A percentile compares a stretch with the other conserved stretches of the same genome.
Evolutionary conservation across 2,329 filamentous ascomycete genomes (phyloP).

Genomic region (Sporothrix humicola): DNA sequence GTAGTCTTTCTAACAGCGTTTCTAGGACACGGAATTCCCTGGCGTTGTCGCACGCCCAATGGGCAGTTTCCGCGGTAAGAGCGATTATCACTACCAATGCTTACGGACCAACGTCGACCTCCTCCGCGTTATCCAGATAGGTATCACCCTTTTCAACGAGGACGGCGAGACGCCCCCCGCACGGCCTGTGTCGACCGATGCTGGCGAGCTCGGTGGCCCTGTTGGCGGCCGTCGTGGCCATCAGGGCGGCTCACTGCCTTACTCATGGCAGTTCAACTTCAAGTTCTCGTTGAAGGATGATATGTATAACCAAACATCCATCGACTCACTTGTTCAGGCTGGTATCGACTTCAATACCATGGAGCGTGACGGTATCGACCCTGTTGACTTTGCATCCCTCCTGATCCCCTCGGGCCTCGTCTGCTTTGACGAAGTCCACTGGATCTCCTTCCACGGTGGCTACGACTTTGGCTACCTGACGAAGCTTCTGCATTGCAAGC

Average conservation of each 20-base stretch:
- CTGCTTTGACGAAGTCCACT: slow-evolving; percentile 84
- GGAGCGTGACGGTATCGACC: slow-evolving; percentile 88
- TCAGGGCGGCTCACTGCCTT: slow-evolving; percentile 62
- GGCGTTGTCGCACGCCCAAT: slow-evolving; percentile 95
- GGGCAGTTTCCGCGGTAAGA: slow-evolving; percentile 91
- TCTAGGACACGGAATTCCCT: slow-evolving; percentile 95
- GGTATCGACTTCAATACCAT: slow-evolving; percentile 91
- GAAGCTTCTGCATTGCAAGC: slow-evolving; percentile 84
- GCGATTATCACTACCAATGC: slow-evolving; percentile 98
- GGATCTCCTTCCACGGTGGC: slow-evolving; percentile 97
- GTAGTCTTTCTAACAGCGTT: not conserved
- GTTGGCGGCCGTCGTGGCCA: slow-evolving; percentile 49
- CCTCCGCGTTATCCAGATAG: slow-evolving; percentile 96
- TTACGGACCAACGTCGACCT: slow-evolving; percentile 96
- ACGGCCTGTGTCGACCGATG: slow-evolving; percentile 59
- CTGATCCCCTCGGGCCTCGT: slow-evolving; percentile 92
- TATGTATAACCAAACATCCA: slow-evolving; percentile 97
- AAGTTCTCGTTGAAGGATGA: slow-evolving; percentile 92
- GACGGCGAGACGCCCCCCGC: slow-evolving; percentile 85
- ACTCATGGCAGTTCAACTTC: slow-evolving; percentile 99
- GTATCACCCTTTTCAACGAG: slow-evolving; percentile 89
- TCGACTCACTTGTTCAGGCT: slow-evolving; percentile 85
- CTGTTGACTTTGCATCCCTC: slow-evolving; percentile 83
- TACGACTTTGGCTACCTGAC: slow-evolving; percentile 98
- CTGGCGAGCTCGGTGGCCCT: slow-evolving; percentile 47